Percentiles rank a stretch among this genome's conserved stretches.
Evolutionary conservation across 169 alveolate species (phyloP).

Genomic region (Plasmodium knowlesi): DNA sequence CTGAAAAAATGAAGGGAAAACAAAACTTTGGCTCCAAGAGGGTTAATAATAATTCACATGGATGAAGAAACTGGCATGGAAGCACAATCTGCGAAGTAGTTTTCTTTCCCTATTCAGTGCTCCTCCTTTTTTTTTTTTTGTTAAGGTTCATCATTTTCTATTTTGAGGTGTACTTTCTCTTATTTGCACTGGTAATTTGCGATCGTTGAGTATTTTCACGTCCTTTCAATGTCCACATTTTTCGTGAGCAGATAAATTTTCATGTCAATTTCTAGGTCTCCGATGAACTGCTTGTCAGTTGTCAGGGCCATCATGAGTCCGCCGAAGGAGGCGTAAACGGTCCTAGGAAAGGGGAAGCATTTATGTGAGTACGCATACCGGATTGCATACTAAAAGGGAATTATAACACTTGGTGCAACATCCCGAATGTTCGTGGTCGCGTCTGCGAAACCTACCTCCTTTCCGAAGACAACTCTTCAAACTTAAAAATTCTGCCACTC

Average conservation of each 20-base stretch:
- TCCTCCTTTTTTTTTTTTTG: neutral
- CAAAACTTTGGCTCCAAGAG: neutral
- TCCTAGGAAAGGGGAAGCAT: constrained; percentile 72
- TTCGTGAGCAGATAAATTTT: constrained; percentile 88
- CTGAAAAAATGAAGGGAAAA: neutral
- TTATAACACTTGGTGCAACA: neutral
- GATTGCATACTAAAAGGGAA: neutral
- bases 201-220: neutral
- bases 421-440: neutral
- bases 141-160: neutral
- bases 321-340: constrained; percentile 91
- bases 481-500: constrained; percentile 92
- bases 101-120: neutral
- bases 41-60: neutral
- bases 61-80: neutral
- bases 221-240: constrained; percentile 74
- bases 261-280: constrained; percentile 92
- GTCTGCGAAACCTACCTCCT: constrained; percentile 78
- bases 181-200: neutral
- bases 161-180: neutral
- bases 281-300: constrained; percentile 92
- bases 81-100: neutral
- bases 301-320: constrained; percentile 93
- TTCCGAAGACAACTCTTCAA: constrained; percentile 93
- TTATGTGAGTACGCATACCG: neutral